phyloP scores from a whole-genome alignment of 2,329 filamentous ascomycete genomes.

The Sordariomycetes sp. region DNA sequence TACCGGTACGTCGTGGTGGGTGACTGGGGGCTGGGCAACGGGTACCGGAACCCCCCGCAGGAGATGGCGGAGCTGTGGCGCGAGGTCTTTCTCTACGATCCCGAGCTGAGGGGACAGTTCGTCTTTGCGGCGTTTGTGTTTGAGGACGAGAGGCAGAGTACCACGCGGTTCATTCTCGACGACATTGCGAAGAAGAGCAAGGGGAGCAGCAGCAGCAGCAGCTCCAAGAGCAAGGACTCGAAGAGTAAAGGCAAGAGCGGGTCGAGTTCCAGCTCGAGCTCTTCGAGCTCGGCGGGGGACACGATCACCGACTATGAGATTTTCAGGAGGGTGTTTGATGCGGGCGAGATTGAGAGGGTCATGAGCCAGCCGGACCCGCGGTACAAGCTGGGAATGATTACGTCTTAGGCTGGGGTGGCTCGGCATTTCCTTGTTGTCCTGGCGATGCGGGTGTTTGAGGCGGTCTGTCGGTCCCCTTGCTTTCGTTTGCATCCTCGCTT shows the following conservation, averaged over 20 bases:
- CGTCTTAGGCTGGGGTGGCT: slow-evolving; percentile 9
- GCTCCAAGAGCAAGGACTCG: slow-evolving; percentile 16
- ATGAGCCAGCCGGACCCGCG: slow-evolving; percentile 38
- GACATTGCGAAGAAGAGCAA: slow-evolving; percentile 38
- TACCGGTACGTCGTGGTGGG: slow-evolving; percentile 47
- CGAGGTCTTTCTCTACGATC: slow-evolving; percentile 48
- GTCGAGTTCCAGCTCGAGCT: slow-evolving; percentile 10
- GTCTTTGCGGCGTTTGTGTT: slow-evolving; percentile 51
- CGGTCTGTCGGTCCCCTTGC: background rate
- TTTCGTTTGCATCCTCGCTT: no score
- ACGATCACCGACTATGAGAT: slow-evolving; percentile 31
- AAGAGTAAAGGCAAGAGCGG: slow-evolving; percentile 19
- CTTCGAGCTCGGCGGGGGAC: slow-evolving; percentile 6
- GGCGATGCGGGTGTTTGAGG: background rate
- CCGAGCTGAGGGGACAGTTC: slow-evolving; percentile 49
- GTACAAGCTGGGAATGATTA: slow-evolving; percentile 39
- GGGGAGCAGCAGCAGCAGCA: slow-evolving; percentile 9
- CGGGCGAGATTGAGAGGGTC: slow-evolving; percentile 33
- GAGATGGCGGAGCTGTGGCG: slow-evolving; percentile 55
- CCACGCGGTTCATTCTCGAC: slow-evolving; percentile 36
- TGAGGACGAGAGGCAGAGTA: slow-evolving; percentile 41
- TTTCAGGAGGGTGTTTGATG: slow-evolving; percentile 38
- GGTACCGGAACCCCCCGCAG: slow-evolving; percentile 49
- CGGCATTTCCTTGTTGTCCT: background rate
- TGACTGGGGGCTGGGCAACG: slow-evolving; percentile 52